Evolutionary conservation across 1,139 yeast genomes (phyloP), one percentile per base, ranked within the genome.

Genomic region (Blastobotrys malaysiensis): DNA sequence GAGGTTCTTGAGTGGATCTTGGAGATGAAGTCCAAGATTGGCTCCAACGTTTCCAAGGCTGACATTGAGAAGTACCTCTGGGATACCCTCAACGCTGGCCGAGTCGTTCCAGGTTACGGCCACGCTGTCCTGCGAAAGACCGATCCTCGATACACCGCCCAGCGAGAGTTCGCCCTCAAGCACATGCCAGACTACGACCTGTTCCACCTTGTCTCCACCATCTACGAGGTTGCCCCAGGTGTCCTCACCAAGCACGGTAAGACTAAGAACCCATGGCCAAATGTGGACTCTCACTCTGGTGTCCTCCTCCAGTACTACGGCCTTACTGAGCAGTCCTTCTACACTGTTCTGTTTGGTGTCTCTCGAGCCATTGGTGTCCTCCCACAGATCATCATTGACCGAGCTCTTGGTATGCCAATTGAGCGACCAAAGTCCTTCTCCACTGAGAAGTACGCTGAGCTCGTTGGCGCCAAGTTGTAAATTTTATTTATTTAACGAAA

Each of bases 251-350:
- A 89, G 79, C 98, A 91, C 76, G 98, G 98, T 76, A 91, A 91
- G 83, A 90, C 97, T 71, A 88, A 89, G 84, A 91, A 90, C 83
- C 97, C 97, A 77, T 90, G 93, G 93, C 98, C 98, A 76, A 91
- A 91, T 75, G 98, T 91, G 67, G 98, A 91, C 77, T 88, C 97
- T 57, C 96, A 89, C 77, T 90, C 97, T 54, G 98, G 98, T 78
- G 96, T 91, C 53, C 69, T 81, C 54, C 78, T 81, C 67, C 77
- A 79, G 67, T 81, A 81, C 72, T 80, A 80, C 70, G 85, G 85
- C 46, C 69, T 81, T 54, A 78, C 74, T 54, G 82, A 81, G 66
- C 71, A 78, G 63, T 66, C 78, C 54, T 81, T 78, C 71, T 79
- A 79, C 71, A 81, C 85, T 46, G 85, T 81, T 26, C 73, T 80